These are phyloP conservation scores for Triadica sebifera DNA, from an alignment of 345 rosid species.

Conservation along the genomic window DNA sequence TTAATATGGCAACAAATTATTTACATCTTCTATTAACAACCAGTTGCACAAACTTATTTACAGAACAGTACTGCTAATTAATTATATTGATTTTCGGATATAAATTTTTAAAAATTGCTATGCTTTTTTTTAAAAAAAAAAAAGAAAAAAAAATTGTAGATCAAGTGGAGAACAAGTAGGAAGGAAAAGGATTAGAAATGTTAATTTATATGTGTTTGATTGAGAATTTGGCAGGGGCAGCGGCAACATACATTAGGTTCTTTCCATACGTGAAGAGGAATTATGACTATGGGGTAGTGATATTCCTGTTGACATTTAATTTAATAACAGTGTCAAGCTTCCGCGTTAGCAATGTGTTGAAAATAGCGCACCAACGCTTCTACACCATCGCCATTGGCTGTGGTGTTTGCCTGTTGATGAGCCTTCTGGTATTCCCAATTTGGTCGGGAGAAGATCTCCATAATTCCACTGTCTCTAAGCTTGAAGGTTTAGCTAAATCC, in stretches of 20 bases:
- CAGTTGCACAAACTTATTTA: too few relatives aligned
- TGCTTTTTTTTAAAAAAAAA: too few relatives aligned
- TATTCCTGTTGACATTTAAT: slow-evolving; percentile 81
- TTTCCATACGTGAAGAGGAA: slow-evolving; percentile 81
- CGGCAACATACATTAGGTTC: slow-evolving; percentile 73
- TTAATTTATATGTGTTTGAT: too few relatives aligned
- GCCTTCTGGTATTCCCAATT: slow-evolving; percentile 62
- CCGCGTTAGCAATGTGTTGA: slow-evolving; percentile 55
- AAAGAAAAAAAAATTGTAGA: too few relatives aligned
- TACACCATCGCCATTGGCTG: slow-evolving; percentile 74
- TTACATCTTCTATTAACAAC: too few relatives aligned
- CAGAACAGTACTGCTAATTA: too few relatives aligned
- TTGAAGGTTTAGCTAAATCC: slow-evolving; percentile 68
- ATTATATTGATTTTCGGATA: too few relatives aligned
- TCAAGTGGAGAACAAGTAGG: too few relatives aligned
- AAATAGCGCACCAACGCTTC: slow-evolving; percentile 61
- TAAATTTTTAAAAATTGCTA: too few relatives aligned
- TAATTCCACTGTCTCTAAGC: slow-evolving; percentile 58
- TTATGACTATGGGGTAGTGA: slow-evolving; percentile 81
- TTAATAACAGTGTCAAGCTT: slow-evolving; percentile 80
- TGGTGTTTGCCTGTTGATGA: slow-evolving; percentile 72
- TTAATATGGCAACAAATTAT: too few relatives aligned
- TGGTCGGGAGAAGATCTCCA: slow-evolving; percentile 96
- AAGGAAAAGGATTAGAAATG: too few relatives aligned
- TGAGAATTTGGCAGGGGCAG: slow-evolving; percentile 43